Percentiles rank a stretch among this genome's conserved stretches.
These are phyloP conservation scores for Agaricus subrufescens DNA, from an alignment of 768 basidiomycete species.

Conservation along the genomic window DNA sequence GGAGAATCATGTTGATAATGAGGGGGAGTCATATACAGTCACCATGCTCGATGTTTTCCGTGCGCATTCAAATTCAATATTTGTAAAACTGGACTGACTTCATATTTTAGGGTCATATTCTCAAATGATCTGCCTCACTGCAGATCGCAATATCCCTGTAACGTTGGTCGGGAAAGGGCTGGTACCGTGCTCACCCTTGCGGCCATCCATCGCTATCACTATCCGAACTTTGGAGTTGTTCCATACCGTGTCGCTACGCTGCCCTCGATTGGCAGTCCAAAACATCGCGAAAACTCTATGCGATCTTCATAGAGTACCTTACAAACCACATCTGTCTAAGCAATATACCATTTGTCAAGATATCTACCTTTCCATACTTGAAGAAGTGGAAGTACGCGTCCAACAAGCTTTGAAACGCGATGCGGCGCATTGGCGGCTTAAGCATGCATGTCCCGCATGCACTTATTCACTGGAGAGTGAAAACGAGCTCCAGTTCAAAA, in stretches of 20 bases:
- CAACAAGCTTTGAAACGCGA: constrained; percentile 17
- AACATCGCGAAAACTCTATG: constrained; percentile 23
- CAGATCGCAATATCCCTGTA: constrained; percentile 3
- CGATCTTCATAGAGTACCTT: constrained; percentile 21
- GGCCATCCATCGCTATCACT: constrained; percentile 16
- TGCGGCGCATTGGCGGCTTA: constrained; percentile 12
- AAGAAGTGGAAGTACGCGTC: constrained; percentile 12
- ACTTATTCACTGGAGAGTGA: constrained; percentile 20
- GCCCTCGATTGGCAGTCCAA: constrained; percentile 22
- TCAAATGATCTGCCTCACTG: not conserved
- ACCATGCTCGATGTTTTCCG: too few species aligned
- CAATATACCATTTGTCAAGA: constrained; percentile 23
- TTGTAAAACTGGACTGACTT: not conserved
- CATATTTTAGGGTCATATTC: not conserved
- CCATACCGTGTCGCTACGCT: constrained; percentile 14
- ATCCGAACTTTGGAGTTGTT: constrained; percentile 19
- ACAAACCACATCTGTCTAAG: constrained; percentile 10
- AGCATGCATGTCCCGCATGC: constrained; percentile 12
- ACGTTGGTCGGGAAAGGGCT: constrained; percentile 19
- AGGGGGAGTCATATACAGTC: too few species aligned
- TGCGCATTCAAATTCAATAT: not conserved
- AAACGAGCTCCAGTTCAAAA: constrained; percentile 13
- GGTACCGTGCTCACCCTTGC: constrained; percentile 21
- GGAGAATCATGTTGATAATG: too few species aligned
- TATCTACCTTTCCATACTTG: constrained; percentile 17